Evolutionary conservation across 2,329 filamentous ascomycete species (phyloP), one percentile per base, ranked within the genome.

Genomic region (Xylariales sp.): DNA sequence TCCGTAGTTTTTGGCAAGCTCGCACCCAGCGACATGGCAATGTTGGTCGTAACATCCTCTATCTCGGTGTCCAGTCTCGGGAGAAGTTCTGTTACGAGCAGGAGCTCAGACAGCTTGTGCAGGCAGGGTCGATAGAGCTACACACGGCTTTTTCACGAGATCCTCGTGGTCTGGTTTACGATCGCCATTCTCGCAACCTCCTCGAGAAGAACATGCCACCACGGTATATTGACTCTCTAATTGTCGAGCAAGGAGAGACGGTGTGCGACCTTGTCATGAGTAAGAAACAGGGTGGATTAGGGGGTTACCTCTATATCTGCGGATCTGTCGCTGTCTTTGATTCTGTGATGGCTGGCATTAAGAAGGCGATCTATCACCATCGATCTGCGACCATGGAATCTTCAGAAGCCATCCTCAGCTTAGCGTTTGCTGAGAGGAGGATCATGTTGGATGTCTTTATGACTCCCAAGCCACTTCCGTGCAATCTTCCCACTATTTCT

Each of bases 381-480:
- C 63, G 69, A 28, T 69, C 69, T 3, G 64, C 71, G 2, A 74
- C 69, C 0, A 70, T 72, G 59, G 67, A 73, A 23, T 67, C 66
- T 0, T 66, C 69, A 1, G 72, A 76, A 37, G 52, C 64, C 21
- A 66, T 76, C 34, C 52, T 76, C 35, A 67, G 70, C 45, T 69
- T 66, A 17, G 72, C 73, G 0, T 76, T 76, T 40, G 72, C 72
- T 0, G 73, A 77, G 52, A 61, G 73, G 1, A 62, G 73, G 5
- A 72, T 77, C 48, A 76, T 76, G 73, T 53, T 76, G 0, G 72
- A 76, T 41, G 70, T 76, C 28, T 76, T 76, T 51, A 76, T 76
- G 72, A 69, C 70, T 1, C 73, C 72, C 2, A 71, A 68, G 40
- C 65, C 72, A 0, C 61, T 76, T 2, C 67, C 71, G 0, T 72